These are phyloP conservation scores for Rostrohypoxylon terebratum DNA, from an alignment of 495 filamentous ascomycete genomes.

Conservation along the genomic window DNA sequence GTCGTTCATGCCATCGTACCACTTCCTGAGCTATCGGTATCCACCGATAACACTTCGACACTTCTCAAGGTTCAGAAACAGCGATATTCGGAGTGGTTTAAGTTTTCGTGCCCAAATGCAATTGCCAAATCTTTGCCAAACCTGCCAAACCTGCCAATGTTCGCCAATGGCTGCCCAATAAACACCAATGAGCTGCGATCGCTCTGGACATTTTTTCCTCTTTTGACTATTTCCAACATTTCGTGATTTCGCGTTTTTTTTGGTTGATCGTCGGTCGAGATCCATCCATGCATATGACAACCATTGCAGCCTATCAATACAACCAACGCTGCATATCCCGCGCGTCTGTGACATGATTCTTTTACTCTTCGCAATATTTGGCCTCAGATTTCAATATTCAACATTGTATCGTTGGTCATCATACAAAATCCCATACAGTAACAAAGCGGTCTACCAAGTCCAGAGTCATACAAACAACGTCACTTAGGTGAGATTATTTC, in stretches of 20 bases:
- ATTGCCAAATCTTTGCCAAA: slow-evolving; percentile 14
- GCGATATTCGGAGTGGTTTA: slow-evolving; percentile 40
- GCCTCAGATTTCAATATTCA: neutral
- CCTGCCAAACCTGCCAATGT: neutral
- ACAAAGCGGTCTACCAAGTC: neutral
- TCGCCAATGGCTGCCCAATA: neutral
- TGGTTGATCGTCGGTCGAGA: slow-evolving; percentile 34
- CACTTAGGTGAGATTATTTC: slow-evolving; percentile 10
- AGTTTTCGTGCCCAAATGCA: slow-evolving; percentile 30
- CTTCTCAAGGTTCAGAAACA: neutral
- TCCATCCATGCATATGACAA: slow-evolving; percentile 34
- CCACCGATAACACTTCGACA: slow-evolving; percentile 31
- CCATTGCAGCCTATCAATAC: neutral
- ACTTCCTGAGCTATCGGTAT: slow-evolving; percentile 37
- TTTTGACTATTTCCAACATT: neutral
- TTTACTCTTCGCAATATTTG: neutral
- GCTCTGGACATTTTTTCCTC: slow-evolving; percentile 5
- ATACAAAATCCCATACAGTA: neutral
- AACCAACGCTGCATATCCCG: slow-evolving; percentile 30
- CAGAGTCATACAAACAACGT: slow-evolving; percentile 19
- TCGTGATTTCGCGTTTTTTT: neutral
- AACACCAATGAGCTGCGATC: neutral
- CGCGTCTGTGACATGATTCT: slow-evolving; percentile 23
- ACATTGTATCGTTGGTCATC: neutral
- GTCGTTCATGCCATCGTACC: slow-evolving; percentile 36